Conservation (phyloP, 345 rosid genomes). For the Excoecaria agallocha region DNA sequence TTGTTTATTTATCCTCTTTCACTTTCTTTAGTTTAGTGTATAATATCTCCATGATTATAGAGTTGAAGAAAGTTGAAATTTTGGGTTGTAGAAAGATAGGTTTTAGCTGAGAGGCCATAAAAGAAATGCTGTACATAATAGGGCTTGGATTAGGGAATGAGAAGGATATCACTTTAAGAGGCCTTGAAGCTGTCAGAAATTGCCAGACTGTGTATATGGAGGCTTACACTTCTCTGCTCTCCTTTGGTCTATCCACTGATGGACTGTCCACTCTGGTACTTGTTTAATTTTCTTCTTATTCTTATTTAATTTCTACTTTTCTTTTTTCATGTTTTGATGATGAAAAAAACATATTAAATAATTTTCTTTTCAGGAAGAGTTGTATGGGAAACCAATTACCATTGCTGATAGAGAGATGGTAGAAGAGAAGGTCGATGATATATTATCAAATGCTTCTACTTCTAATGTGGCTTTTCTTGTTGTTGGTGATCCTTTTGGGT, state of each 20-base stretch:
- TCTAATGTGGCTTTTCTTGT: conserved; percentile 78
- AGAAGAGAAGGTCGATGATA: conserved; percentile 72
- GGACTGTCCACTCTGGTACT: conserved; percentile 69
- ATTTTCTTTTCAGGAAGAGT: conserved; percentile 44
- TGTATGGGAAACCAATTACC: conserved; percentile 61
- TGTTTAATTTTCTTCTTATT: not conserved
- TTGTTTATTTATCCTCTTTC: not conserved
- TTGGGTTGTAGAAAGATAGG: not conserved
- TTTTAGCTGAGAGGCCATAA: conserved; percentile 13
- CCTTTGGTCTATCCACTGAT: conserved; percentile 70
- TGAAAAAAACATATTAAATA: not conserved
- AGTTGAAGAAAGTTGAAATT: not conserved
- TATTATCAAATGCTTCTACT: conserved; percentile 51
- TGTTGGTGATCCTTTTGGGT: conserved; percentile 98
- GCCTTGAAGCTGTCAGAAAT: conserved; percentile 70
- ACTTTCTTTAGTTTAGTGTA: not conserved
- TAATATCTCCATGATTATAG: not conserved
- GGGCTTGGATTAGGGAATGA: conserved; percentile 88
- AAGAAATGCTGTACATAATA: conserved; percentile 70
- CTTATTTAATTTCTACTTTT: not conserved
- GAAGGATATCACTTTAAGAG: conserved; percentile 75
- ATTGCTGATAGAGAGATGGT: conserved; percentile 92
- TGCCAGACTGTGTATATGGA: conserved; percentile 82
- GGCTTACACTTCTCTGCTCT: conserved; percentile 92
- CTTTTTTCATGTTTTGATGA: not conserved